Base-by-base conservation (phyloP, 495 filamentous ascomycete species). In the Sabuloglossum arenarium region DNA sequence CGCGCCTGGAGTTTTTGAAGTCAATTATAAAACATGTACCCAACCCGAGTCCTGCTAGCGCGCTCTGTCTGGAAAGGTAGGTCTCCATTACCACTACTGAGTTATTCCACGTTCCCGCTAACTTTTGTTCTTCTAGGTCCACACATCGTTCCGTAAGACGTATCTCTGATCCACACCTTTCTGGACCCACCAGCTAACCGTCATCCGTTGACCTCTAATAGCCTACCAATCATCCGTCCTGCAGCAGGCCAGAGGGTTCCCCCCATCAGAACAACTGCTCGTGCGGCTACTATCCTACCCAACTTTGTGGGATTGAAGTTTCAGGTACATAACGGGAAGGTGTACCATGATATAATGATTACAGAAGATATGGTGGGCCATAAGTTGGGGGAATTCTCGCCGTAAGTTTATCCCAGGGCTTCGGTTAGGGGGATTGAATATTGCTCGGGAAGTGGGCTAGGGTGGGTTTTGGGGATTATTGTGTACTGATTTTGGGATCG, bases 311-410 rank as follows among this genome's bases (percentile, higher is more conserved):
- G 91, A 6, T 72, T 94, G 61, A 82, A 79, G 63, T 98, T 97
- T 69, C 84, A 90, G 64, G 79, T 98, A 23, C 84, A 98, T 65
- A 97, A 96, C 67, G 91, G 91, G 61, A 97, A 95, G 76, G 79
- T 75, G 1, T 98, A 98, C 65, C 67, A 85, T 59, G 93, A 97
- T 66, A 73, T 97, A 30, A 73, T 74, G 49, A 83, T 98, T 58
- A 94, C 88, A 42, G 90, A 96, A 69, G 87, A 97, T 65, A 97
- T 98, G 93, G 93, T 98, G 16, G 91, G 93, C 43, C 83, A 93
- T 67, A 98, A 97, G 70, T 73, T 98, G 64, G 91, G 91, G 59
- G 93, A 97, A 72, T 98, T 95, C 69, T 79, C 88, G 59, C 63
- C 77, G 88, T 95, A 79, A 68, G 89, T 81, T 6, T 45, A 54